These are phyloP conservation scores for Exutisphaerella laricina DNA, from an alignment of 2,329 filamentous ascomycete genomes.

Conservation along the genomic window DNA sequence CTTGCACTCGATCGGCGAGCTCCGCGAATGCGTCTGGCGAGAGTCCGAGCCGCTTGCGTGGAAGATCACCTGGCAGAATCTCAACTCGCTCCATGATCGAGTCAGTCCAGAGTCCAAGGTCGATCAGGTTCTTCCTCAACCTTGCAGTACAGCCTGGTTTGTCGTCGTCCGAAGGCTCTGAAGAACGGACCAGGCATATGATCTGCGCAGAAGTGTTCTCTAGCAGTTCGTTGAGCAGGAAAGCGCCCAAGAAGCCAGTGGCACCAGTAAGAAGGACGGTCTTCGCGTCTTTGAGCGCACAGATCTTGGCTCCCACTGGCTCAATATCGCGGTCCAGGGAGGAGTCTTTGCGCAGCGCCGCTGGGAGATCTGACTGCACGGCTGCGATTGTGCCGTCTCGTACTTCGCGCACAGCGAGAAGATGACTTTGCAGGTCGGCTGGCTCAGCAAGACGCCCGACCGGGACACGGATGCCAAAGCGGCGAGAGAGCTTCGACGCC, in stretches of 20 bases:
- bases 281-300: constrained; percentile 58
- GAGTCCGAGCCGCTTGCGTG: constrained; percentile 63
- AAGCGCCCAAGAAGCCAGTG: constrained; percentile 71
- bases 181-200: constrained; percentile 68
- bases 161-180: constrained; percentile 60
- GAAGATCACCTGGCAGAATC: constrained; percentile 67
- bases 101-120: constrained; percentile 71
- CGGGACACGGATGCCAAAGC: constrained; percentile 68
- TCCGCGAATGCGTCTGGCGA: constrained; percentile 59
- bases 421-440: constrained; percentile 65
- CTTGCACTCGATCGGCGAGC: constrained; percentile 60
- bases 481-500: constrained; percentile 61
- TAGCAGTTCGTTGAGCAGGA: constrained; percentile 63
- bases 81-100: constrained; percentile 72
- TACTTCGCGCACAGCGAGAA: constrained; percentile 64
- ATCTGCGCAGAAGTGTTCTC: constrained; percentile 64
- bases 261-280: constrained; percentile 68
- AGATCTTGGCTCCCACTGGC: constrained; percentile 47
- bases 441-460: constrained; percentile 65
- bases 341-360: constrained; percentile 61
- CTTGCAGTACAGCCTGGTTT: constrained; percentile 63
- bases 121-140: constrained; percentile 69
- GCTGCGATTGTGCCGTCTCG: constrained; percentile 68
- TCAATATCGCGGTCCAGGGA: constrained; percentile 65
- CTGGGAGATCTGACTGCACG: constrained; percentile 68